These are phyloP conservation scores for Podosphaera fusca DNA, from an alignment of 2,329 filamentous ascomycete species.

Conservation along the genomic window DNA sequence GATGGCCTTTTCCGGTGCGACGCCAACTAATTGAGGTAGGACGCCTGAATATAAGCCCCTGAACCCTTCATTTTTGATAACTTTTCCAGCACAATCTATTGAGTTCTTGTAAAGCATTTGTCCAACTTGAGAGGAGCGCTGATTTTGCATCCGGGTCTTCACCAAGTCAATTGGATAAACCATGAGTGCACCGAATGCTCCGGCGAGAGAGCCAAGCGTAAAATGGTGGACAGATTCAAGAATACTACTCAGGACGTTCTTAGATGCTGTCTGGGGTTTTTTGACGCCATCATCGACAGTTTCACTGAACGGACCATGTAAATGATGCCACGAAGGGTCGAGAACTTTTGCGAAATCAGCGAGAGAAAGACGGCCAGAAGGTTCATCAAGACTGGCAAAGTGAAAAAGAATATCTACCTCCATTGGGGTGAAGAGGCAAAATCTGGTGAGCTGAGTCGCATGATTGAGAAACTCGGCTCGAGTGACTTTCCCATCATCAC, in stretches of 20 bases:
- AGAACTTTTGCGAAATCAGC: constrained; percentile 84
- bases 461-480: constrained; percentile 86
- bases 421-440: constrained; percentile 94
- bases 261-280: constrained; percentile 30
- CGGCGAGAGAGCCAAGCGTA: constrained; percentile 64
- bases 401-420: constrained; percentile 97
- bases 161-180: constrained; percentile 97
- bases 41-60: constrained; percentile 84
- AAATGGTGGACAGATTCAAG: constrained; percentile 79
- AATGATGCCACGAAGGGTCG: constrained; percentile 68
- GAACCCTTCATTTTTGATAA: constrained; percentile 78
- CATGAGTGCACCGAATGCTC: constrained; percentile 97
- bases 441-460: constrained; percentile 72
- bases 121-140: constrained; percentile 60
- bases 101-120: constrained; percentile 93
- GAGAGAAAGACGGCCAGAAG: constrained; percentile 62
- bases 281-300: constrained; percentile 18
- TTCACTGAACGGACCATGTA: constrained; percentile 17
- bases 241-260: constrained; percentile 36
- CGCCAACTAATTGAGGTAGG: constrained; percentile 81
- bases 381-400: constrained; percentile 80
- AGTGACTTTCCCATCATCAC: constrained; percentile 77
- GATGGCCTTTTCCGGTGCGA: constrained; percentile 98
- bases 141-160: constrained; percentile 97
- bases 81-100: constrained; percentile 81